phyloP scores from a whole-genome alignment of 371 early-diverging fungal genomes.

The Dentiscutata heterogama region DNA sequence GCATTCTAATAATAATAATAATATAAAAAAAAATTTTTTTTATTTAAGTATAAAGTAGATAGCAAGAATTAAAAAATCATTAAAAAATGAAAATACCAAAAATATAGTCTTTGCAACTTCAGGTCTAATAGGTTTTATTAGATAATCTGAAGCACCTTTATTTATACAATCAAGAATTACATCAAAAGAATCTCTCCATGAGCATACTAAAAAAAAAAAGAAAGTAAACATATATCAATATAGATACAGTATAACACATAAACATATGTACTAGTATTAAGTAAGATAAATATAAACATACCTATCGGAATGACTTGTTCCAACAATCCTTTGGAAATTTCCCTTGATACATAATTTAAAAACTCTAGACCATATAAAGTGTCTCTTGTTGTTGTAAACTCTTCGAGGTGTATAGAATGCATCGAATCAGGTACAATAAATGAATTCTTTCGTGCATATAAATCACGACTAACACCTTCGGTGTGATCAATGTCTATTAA shows the following conservation, averaged over 20 bases:
- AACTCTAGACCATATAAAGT: conserved; percentile 46
- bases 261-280: no score
- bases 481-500: conserved; percentile 44
- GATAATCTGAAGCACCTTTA: conserved; percentile 45
- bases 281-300: neutral
- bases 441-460: conserved; percentile 30
- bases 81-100: conserved; percentile 26
- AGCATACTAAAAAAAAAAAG: conserved; percentile 27
- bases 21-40: no score
- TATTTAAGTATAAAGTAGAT: no score
- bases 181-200: conserved; percentile 36
- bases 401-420: neutral
- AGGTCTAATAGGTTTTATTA: conserved; percentile 45
- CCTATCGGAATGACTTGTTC: conserved; percentile 45
- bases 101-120: conserved; percentile 47
- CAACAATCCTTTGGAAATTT: conserved; percentile 31
- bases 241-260: neutral
- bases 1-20: neutral
- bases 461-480: conserved; percentile 32
- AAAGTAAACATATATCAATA: neutral
- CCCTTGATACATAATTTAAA: conserved; percentile 31
- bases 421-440: neutral
- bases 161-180: conserved; percentile 44
- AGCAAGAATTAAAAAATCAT: neutral
- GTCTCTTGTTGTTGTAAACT: conserved; percentile 14